Percentiles rank a stretch among this genome's conserved stretches.
phyloP scores from a whole-genome alignment of 2,329 filamentous ascomycete genomes.

The Colletotrichum cereale region DNA sequence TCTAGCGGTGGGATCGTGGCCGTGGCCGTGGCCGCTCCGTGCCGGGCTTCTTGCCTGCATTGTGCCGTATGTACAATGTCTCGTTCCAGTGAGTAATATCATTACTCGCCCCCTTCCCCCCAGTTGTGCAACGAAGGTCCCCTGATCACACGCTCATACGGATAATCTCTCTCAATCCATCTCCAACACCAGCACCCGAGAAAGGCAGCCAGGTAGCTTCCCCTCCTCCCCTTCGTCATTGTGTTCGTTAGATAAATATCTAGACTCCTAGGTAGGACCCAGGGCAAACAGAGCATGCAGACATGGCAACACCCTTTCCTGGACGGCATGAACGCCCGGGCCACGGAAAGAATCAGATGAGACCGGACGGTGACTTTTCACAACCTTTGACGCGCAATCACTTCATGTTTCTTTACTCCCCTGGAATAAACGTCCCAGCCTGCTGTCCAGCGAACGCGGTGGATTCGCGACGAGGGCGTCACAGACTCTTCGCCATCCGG shows the following conservation, averaged over 20 bases:
- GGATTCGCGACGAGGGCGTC: background rate
- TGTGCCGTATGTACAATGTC: conserved; percentile 3
- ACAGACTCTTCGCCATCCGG: conserved; percentile 1
- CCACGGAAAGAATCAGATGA: conserved; percentile 33
- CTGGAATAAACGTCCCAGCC: background rate
- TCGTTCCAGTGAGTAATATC: background rate
- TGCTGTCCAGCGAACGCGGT: background rate
- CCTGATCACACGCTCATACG: background rate
- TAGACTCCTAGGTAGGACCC: background rate
- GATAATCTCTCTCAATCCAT: background rate
- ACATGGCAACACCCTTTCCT: background rate
- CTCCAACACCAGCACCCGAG: conserved; percentile 11
- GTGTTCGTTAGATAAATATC: background rate
- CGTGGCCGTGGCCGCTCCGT: conserved; percentile 11
- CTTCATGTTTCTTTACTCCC: background rate
- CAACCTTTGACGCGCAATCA: conserved; percentile 32
- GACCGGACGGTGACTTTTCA: conserved; percentile 33
- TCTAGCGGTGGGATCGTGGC: conserved; percentile 22
- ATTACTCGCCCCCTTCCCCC: background rate
- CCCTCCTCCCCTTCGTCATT: background rate
- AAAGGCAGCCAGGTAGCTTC: conserved; percentile 19
- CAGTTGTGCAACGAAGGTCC: background rate
- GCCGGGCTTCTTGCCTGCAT: conserved; percentile 24
- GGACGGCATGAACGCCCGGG: conserved; percentile 22
- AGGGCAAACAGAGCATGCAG: background rate